Percentiles rank a stretch among this genome's conserved stretches.
These are phyloP conservation scores for Ilyonectria sp. DNA, from an alignment of 2,329 filamentous ascomycete genomes.

Conservation along the genomic window DNA sequence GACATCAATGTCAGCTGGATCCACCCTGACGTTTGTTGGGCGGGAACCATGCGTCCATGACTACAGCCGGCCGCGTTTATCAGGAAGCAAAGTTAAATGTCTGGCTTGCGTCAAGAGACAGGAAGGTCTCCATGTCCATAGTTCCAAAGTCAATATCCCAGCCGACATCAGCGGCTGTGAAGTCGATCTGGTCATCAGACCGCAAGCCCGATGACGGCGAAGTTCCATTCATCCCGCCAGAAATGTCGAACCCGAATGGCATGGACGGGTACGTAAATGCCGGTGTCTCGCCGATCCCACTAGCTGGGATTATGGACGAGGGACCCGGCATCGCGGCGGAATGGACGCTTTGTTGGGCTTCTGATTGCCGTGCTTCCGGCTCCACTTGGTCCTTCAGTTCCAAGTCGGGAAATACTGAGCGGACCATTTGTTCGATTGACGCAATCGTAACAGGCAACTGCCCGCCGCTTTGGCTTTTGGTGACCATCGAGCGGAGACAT, in stretches of 20 bases:
- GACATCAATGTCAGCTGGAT: conserved; percentile 9
- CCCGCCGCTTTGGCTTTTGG: conserved; percentile 36
- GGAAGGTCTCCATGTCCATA: conserved; percentile 53
- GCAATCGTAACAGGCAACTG: conserved; percentile 46
- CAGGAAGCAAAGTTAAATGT: conserved; percentile 44
- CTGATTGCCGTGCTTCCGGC: conserved; percentile 34
- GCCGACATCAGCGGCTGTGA: conserved; percentile 49
- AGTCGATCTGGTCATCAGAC: conserved; percentile 46
- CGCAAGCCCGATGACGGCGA: conserved; percentile 38
- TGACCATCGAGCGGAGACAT: conserved; percentile 54
- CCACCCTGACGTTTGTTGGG: conserved; percentile 10
- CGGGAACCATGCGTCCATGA: background rate
- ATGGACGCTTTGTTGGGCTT: conserved; percentile 29
- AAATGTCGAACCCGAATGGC: conserved; percentile 48
- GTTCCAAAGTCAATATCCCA: conserved; percentile 51
- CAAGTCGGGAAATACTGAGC: conserved; percentile 46
- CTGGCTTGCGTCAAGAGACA: conserved; percentile 50
- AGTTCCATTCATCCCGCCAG: conserved; percentile 40
- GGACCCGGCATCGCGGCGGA: conserved; percentile 37
- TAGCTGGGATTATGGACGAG: conserved; percentile 33
- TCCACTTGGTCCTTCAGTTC: conserved; percentile 43
- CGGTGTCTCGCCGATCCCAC: conserved; percentile 32
- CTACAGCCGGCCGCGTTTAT: background rate
- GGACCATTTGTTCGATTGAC: conserved; percentile 50
- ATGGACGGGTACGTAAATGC: conserved; percentile 49